Base-by-base conservation (phyloP, 2,329 filamentous ascomycete species). In the Pseudonectria foliicola region DNA sequence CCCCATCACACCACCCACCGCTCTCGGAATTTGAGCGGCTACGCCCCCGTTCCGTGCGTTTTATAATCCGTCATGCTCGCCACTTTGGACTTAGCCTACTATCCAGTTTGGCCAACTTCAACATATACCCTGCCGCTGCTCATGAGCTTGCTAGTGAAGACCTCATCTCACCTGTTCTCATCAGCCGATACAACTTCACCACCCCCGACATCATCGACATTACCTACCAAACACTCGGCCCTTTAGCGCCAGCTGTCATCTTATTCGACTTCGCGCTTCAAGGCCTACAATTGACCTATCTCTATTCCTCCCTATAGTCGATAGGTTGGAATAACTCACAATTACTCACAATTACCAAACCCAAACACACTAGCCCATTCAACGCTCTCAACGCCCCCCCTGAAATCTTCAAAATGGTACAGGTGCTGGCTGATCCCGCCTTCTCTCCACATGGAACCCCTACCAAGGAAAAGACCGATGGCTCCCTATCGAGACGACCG, bases 1-100 rank as follows among this genome's bases (percentile, higher is more conserved):
- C 44, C 43, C 50, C 50, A 52, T 53, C 50, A 49, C 46, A 49
- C 50, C 50, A 53, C 43, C 48, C 45, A 48, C 45, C 46, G 45
- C 46, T 39, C 38, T 52, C 49, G 49, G 49, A 42, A 35, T 53
- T 49, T 49, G 49, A 51, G 44, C 49, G 49, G 45, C 39, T 44
- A 39, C 40, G 46, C 31, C 33, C 42, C 16, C 21, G 37, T 46
- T 42, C 39, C 40, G 31, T 29, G 27, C 47, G 18, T 21, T 48
- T 53, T 53, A 53, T 51, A 53, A 51, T 49, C 46, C 40, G 43
- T 39, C 33, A 13, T 27, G 33, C 32, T 49, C 44, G 49, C 49
- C 49, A 53, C 49, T 48, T 21, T 21, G 18, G 18, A 5, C 18
- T 8, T 21, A 21, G 8, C 14, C 28, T 27, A 34, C 16, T 23